Percentiles rank a stretch among this genome's conserved stretches.
Conservation (phyloP, 2,329 filamentous ascomycete genomes). For the Verticillium nonalfalfae region DNA sequence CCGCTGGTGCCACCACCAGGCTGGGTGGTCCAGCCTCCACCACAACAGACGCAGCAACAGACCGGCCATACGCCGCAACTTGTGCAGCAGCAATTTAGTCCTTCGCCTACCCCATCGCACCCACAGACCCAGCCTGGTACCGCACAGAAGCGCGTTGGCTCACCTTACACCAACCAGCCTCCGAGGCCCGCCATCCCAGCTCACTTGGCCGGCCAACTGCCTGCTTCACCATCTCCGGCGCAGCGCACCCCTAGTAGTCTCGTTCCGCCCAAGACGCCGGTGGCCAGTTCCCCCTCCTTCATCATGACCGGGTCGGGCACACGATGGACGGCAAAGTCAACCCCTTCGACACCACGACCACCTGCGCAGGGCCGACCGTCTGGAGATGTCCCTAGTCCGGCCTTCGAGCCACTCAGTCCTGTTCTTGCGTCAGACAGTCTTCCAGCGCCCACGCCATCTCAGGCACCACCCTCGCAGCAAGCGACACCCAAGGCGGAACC, state of each 20-base stretch:
- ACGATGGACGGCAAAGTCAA: constrained; percentile 51
- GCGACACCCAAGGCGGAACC: constrained; percentile 24
- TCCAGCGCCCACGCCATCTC: constrained; percentile 19
- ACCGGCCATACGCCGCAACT: constrained; percentile 18
- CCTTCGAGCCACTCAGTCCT: constrained; percentile 54
- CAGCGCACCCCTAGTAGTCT: constrained; percentile 23
- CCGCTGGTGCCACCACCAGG: constrained; percentile 19
- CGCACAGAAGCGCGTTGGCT: constrained; percentile 21
- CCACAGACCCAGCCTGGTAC: constrained; percentile 13
- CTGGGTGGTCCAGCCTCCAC: constrained; percentile 1
- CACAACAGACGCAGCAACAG: constrained; percentile 20
- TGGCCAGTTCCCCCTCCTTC: constrained; percentile 16
- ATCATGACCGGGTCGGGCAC: constrained; percentile 39
- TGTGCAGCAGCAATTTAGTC: constrained; percentile 13
- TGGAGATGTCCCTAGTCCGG: constrained; percentile 41
- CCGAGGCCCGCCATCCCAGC: constrained; percentile 31
- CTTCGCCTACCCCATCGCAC: constrained; percentile 15
- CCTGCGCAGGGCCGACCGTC: constrained; percentile 9
- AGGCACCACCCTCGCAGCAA: constrained; percentile 24
- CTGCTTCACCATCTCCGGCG: constrained; percentile 22
- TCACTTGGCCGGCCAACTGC: constrained; percentile 31
- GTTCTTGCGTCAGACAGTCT: constrained; percentile 31
- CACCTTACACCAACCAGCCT: constrained; percentile 22
- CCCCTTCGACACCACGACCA: constrained; percentile 49
- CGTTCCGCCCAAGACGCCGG: constrained; percentile 26